phyloP scores from a whole-genome alignment of 306 rosid species.

The Prinsepia uniflora region DNA sequence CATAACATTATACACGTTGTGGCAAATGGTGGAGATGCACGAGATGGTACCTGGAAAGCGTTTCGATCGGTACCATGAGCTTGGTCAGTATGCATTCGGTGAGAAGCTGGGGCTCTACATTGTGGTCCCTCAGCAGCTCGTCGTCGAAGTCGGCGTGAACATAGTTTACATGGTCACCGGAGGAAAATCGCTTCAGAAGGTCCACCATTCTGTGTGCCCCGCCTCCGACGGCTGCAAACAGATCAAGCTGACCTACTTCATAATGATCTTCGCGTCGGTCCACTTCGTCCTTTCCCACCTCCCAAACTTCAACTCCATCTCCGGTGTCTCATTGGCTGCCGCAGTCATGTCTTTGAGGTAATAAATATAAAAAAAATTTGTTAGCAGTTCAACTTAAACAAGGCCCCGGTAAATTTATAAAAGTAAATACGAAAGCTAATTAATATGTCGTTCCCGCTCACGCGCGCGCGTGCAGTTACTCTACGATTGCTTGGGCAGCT shows the following conservation, averaged over 20 bases:
- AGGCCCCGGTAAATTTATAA: too few relatives aligned
- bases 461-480: slow-evolving; percentile 51
- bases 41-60: slow-evolving; percentile 58
- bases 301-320: slow-evolving; percentile 52
- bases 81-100: slow-evolving; percentile 58
- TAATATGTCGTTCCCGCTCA: not conserved
- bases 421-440: not conserved
- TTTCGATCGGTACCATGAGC: slow-evolving; percentile 56
- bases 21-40: slow-evolving; percentile 74
- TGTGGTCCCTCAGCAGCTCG: slow-evolving; percentile 57
- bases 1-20: slow-evolving; percentile 52
- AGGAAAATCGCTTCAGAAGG: slow-evolving; percentile 47
- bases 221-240: slow-evolving; percentile 13
- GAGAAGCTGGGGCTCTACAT: slow-evolving; percentile 58
- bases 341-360: slow-evolving; percentile 56
- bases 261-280: slow-evolving; percentile 57
- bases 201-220: slow-evolving; percentile 33
- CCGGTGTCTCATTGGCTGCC: slow-evolving; percentile 46
- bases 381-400: too few relatives aligned
- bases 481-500: slow-evolving; percentile 86
- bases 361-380: not conserved
- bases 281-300: slow-evolving; percentile 56
- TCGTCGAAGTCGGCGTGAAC: slow-evolving; percentile 44
- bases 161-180: slow-evolving; percentile 62
- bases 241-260: slow-evolving; percentile 43